These are phyloP conservation scores for Torulaspora quercuum DNA, from an alignment of 805 yeast species.

Conservation along the genomic window DNA sequence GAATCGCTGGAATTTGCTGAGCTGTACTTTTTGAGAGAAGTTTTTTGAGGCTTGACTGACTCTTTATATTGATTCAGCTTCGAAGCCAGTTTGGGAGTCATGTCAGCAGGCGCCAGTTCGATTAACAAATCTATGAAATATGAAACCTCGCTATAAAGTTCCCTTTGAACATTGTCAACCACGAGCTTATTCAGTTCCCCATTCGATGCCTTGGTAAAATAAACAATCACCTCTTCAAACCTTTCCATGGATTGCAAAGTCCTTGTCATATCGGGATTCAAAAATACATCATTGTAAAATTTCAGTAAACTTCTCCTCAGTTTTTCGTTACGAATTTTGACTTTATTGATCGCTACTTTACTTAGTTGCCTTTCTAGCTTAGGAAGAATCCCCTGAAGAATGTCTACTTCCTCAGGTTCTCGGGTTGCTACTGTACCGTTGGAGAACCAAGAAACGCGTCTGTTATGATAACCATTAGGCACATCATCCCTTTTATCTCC, in stretches of 20 bases:
- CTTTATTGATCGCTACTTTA: conserved; percentile 46
- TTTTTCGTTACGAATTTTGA: conserved; percentile 40
- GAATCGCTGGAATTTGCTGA: conserved; percentile 1
- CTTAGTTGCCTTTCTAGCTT: conserved; percentile 43
- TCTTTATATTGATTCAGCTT: conserved; percentile 45
- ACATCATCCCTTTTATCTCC: conserved; percentile 1
- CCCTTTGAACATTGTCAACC: conserved; percentile 26
- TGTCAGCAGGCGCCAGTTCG: conserved; percentile 16
- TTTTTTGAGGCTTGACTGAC: conserved; percentile 13
- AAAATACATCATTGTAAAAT: conserved; percentile 54
- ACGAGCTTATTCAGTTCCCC: conserved; percentile 47
- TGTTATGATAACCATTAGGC: conserved; percentile 10
- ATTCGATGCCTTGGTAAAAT: conserved; percentile 52
- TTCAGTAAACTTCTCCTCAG: conserved; percentile 56
- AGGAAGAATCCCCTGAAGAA: conserved; percentile 38
- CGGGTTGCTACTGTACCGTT: conserved; percentile 7
- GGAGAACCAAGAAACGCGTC: conserved; percentile 16
- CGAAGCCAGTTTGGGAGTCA: conserved; percentile 26
- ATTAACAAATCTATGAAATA: conserved; percentile 27
- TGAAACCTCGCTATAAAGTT: conserved; percentile 27
- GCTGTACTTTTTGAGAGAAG: conserved; percentile 6
- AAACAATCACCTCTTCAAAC: conserved; percentile 47
- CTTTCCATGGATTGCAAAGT: conserved; percentile 36
- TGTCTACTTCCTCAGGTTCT: conserved; percentile 29
- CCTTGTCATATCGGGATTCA: conserved; percentile 40